Evolutionary conservation across 1,284 basidiomycete genomes (phyloP).

Genomic region (Cryptococcus sp.): DNA sequence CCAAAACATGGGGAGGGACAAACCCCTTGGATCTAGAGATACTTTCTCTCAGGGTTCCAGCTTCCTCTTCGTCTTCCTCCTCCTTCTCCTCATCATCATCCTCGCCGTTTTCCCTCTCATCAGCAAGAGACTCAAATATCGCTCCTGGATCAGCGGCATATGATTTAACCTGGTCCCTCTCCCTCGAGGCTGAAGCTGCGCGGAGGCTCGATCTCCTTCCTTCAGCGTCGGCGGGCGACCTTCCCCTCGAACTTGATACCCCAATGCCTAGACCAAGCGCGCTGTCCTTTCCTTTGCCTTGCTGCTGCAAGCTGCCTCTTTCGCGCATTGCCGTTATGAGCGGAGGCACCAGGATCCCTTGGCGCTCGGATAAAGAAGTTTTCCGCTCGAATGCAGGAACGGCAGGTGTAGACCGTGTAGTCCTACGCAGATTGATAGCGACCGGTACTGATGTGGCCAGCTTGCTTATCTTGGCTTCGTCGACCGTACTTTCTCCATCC

Average conservation of each 20-base stretch:
- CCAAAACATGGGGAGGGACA: slow-evolving; percentile 46
- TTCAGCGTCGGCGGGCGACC: background rate
- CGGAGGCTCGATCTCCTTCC: slow-evolving; percentile 9
- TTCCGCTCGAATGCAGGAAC: slow-evolving; percentile 39
- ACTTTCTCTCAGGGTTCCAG: slow-evolving; percentile 28
- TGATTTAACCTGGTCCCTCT: slow-evolving; percentile 32
- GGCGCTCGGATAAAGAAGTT: slow-evolving; percentile 44
- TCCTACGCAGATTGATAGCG: slow-evolving; percentile 28
- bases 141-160: slow-evolving; percentile 44
- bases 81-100: slow-evolving; percentile 26
- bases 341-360: slow-evolving; percentile 44
- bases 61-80: slow-evolving; percentile 22
- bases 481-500: slow-evolving; percentile 25
- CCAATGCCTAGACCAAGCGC: slow-evolving; percentile 17
- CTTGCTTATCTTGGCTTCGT: slow-evolving; percentile 22
- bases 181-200: slow-evolving; percentile 34
- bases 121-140: slow-evolving; percentile 41
- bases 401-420: background rate
- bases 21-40: slow-evolving; percentile 21
- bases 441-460: slow-evolving; percentile 49
- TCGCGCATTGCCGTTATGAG: slow-evolving; percentile 46
- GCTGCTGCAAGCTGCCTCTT: slow-evolving; percentile 16
- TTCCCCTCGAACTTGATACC: slow-evolving; percentile 4
- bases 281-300: slow-evolving; percentile 6
- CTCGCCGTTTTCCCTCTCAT: slow-evolving; percentile 25